Evolutionary conservation across 495 filamentous ascomycete species (phyloP).

Genomic region (Neurospora sp.): DNA sequence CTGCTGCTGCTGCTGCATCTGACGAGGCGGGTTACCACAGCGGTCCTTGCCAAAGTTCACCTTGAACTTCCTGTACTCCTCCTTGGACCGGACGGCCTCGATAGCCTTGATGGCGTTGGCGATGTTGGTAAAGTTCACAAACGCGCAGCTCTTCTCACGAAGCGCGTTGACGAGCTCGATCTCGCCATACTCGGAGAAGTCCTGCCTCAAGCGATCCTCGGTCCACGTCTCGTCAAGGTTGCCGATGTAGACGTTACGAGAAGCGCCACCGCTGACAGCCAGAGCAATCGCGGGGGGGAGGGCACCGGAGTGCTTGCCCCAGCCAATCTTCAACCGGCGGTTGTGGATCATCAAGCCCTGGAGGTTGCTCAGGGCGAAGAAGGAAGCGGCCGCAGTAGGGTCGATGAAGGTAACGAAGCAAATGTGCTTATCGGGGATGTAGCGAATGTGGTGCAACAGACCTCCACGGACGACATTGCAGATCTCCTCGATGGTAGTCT

Average conservation of each 20-base stretch:
- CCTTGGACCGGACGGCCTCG: conserved; percentile 84
- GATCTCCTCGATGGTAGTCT: conserved; percentile 97
- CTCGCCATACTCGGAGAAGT: conserved; percentile 96
- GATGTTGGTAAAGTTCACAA: conserved; percentile 99
- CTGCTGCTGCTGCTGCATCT: conserved; percentile 49
- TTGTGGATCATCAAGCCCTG: conserved; percentile 99
- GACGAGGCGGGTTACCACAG: conserved; percentile 91
- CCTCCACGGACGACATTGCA: conserved; percentile 94
- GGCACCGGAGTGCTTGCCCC: conserved; percentile 98
- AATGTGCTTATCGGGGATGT: conserved; percentile 99
- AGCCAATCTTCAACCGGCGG: conserved; percentile 92
- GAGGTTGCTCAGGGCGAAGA: conserved; percentile 93
- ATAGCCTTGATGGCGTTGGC: conserved; percentile 99
- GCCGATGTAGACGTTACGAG: conserved; percentile 93
- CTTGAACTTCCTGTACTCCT: conserved; percentile 97
- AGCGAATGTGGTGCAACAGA: conserved; percentile 92
- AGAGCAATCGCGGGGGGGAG: conserved; percentile 93
- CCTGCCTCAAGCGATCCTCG: conserved; percentile 88
- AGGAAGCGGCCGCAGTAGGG: conserved; percentile 92
- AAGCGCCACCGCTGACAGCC: conserved; percentile 91
- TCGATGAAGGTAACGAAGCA: conserved; percentile 99
- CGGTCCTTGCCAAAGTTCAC: conserved; percentile 99
- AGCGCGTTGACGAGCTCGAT: conserved; percentile 96
- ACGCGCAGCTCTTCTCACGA: conserved; percentile 97
- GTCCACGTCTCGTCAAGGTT: conserved; percentile 96